A percentile compares a stretch with the other conserved stretches of the same genome.
Conservation (phyloP, 495 filamentous ascomycete species). For the Aspergillus wentii region DNA sequence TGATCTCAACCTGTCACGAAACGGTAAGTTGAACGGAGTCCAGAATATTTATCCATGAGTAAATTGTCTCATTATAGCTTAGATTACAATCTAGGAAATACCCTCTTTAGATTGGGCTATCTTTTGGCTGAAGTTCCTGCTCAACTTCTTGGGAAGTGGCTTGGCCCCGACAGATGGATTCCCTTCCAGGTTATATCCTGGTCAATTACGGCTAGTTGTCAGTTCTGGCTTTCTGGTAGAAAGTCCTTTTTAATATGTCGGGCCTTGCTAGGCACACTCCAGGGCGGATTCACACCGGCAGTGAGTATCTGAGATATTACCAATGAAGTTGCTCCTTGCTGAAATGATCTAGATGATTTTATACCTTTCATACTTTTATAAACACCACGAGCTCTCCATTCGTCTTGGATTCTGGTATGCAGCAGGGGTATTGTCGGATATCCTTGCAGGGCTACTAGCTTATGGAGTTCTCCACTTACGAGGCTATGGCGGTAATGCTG, state of each 20-base stretch:
- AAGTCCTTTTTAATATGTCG: conserved; percentile 58
- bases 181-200: conserved; percentile 68
- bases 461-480: conserved; percentile 44
- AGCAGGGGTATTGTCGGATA: conserved; percentile 46
- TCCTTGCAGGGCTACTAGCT: conserved; percentile 44
- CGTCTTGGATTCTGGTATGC: conserved; percentile 62
- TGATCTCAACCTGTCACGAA: conserved; percentile 48
- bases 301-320: not conserved
- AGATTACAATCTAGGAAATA: conserved; percentile 30
- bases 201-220: conserved; percentile 58
- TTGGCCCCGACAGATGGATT: conserved; percentile 75
- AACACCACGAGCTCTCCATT: conserved; percentile 56
- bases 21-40: no score
- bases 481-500: conserved; percentile 17
- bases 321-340: conserved; percentile 1
- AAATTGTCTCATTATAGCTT: no score
- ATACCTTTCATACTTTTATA: conserved; percentile 72
- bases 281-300: conserved; percentile 51
- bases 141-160: conserved; percentile 57
- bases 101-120: conserved; percentile 18
- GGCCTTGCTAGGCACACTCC: conserved; percentile 53
- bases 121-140: conserved; percentile 54
- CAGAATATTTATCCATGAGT: conserved; percentile 47
- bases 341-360: conserved; percentile 33
- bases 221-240: conserved; percentile 55